Percentiles rank a stretch among this genome's conserved stretches.
These are phyloP conservation scores for Aspergillus ostianus DNA, from an alignment of 495 filamentous ascomycete genomes.

Conservation along the genomic window DNA sequence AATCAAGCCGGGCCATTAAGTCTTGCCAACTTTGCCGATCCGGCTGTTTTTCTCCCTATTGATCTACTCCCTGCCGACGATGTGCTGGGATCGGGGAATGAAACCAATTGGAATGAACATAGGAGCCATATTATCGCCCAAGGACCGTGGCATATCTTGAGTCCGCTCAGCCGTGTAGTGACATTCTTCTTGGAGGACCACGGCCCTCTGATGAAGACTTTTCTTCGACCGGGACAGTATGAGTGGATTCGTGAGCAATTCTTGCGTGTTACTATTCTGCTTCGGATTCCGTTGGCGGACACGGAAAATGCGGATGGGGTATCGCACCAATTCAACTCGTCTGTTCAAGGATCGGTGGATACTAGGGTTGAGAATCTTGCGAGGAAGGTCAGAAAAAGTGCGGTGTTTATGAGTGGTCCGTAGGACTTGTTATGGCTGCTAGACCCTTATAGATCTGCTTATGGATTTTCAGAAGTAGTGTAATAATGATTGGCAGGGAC, in stretches of 20 bases:
- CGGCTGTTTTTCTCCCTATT: not conserved
- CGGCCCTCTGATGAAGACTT: slow-evolving; percentile 6
- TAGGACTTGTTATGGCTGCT: slow-evolving; percentile 1
- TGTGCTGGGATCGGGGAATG: not conserved
- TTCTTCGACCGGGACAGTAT: slow-evolving; percentile 13
- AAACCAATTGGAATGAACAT: slow-evolving; percentile 4
- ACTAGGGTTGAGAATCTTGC: slow-evolving; percentile 7
- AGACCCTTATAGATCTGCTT: too few relatives aligned
- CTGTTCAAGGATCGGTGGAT: slow-evolving; percentile 1
- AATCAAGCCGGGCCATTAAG: slow-evolving; percentile 5
- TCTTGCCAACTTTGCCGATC: slow-evolving; percentile 8
- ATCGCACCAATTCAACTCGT: not conserved
- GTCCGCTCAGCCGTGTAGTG: slow-evolving; percentile 16
- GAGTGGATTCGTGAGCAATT: slow-evolving; percentile 19
- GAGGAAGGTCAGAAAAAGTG: slow-evolving; percentile 8
- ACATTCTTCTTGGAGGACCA: slow-evolving; percentile 16
- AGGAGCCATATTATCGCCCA: slow-evolving; percentile 13
- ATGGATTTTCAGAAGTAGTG: too few relatives aligned
- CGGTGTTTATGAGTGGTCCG: slow-evolving; percentile 14
- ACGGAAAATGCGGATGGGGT: not conserved
- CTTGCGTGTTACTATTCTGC: slow-evolving; percentile 10
- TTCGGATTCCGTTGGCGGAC: slow-evolving; percentile 1
- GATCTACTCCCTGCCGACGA: not conserved
- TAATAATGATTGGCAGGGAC: too few relatives aligned
- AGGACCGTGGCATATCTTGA: slow-evolving; percentile 15